Base-by-base conservation (phyloP, 2,329 filamentous ascomycete genomes). In the Fusarium albosuccineum region DNA sequence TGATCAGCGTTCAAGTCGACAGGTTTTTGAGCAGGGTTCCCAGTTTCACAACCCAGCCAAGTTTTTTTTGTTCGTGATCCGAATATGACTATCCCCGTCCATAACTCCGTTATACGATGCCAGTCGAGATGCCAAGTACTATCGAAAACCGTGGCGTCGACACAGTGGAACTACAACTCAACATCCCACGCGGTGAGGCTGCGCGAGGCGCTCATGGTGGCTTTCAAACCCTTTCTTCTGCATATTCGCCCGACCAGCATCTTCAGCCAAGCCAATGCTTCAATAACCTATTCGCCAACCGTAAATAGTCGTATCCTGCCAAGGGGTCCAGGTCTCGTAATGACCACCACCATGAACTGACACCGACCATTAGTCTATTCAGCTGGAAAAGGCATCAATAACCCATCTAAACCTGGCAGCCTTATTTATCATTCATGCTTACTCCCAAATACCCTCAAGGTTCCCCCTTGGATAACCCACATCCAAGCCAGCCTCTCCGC, bases 1-100 rank as follows among this genome's bases (percentile, higher is more conserved):
- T 33, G 59, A 56, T 30, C 13, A 26, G 39, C 50, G 52, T 27
- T 42, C 46, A 9, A 40, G 30, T 57, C 46, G 63, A 48, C 36
- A 44, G 36, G 9, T 52, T 42, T 40, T n/a, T 53, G 27, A 26
- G 57, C 44, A 45, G 51, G 62, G 48, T 65, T 57, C 33, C 64
- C 56, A 46, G 46, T 39, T 62, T 68, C 53, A 41, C 49, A 57
- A 17, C 26, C 45, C 46, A 42, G 30, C 11, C 11, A 33, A 33
- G 3, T 33, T 6, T 10, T 33, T 9, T 33, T 9, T 33, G 30
- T 33, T 3, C 11, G 30, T 33, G 30, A 33, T 33, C 30, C 5
- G 22, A 22, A 22, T 22, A 22, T 22, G 22, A 22, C 22, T 22
- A 22, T 5, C 22, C 22, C 22, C 22, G 22, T 22, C 22, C 22